Evolutionary conservation across 768 basidiomycete species (phyloP), one percentile per base, ranked within the genome.

Genomic region (Termitomyces eurrhizus): DNA sequence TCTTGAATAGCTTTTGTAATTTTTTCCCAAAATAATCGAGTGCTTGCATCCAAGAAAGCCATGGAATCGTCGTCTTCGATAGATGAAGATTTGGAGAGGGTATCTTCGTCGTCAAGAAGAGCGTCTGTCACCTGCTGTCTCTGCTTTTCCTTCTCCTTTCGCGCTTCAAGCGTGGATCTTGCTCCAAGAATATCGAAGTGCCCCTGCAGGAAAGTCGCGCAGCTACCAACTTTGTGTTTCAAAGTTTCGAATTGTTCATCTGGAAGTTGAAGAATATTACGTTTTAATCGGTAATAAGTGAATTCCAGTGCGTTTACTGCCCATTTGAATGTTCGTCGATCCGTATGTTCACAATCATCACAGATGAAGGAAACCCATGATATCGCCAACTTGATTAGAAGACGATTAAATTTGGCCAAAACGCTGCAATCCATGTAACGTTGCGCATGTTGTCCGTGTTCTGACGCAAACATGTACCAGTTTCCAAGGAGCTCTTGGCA

Each of bases 131-230:
- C 81, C 64, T 87, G 84, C 67, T 85, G 83, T 48, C 72, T 77
- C 62, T 91, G 86, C 57, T 83, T 82, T 72, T 98, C 95, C 70
- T 92, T 91, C 75, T 97, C 95, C 69, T 88, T 88, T 71, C 88
- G 86, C 7, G 93, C 95, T 72, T 97, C 94, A 52, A 89, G 74
- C 55, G 82, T 92, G 13, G 93, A 93, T 56, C 94, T 80, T 3
- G 97, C 97, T 41, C 97, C 97, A 35, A 99, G 84, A 67, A 99
- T 96, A 75, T 99, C 97, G 70, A 99, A 98, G 72, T 98, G 97
- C 57, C 89, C 88, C 69, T 97, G 95, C 58, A 99, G 83, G n/a
- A 98, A 81, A 0, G 92, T 95, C 88, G 98, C 96, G 69, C 96
- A 98, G 66, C 84, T 90, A 16, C 94, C 95, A 41, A 99, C 95